phyloP scores from a whole-genome alignment of 1,284 basidiomycete species.

The Apiotrichum porosum region DNA sequence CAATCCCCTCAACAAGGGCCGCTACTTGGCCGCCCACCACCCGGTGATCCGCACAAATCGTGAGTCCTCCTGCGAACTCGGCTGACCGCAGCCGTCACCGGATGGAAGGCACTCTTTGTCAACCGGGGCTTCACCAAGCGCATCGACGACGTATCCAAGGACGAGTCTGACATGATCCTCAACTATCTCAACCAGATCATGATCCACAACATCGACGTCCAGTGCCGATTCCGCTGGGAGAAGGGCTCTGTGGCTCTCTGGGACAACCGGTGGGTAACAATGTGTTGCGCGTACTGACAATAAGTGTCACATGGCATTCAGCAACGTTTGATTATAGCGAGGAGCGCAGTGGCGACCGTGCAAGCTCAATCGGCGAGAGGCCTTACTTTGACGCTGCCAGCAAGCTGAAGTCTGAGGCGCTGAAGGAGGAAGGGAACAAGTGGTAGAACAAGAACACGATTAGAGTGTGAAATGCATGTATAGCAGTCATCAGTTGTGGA shows the following conservation, averaged over 20 bases:
- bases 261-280: conserved; percentile 53
- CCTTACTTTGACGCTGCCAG: conserved; percentile 59
- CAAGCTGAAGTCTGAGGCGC: conserved; percentile 52
- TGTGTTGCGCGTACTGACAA: too few relatives aligned
- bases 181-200: conserved; percentile 28
- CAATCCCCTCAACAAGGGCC: conserved; percentile 58
- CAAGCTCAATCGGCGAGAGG: conserved; percentile 60
- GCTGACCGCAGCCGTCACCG: too few relatives aligned
- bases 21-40: conserved; percentile 57
- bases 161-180: conserved; percentile 55
- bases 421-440: conserved; percentile 35
- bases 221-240: conserved; percentile 53
- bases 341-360: conserved; percentile 57
- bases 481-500: too few relatives aligned
- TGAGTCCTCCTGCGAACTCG: too few relatives aligned
- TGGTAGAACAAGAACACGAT: conserved; percentile 9
- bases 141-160: conserved; percentile 58
- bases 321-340: conserved; percentile 54
- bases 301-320: conserved; percentile 21
- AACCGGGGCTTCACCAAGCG: conserved; percentile 60
- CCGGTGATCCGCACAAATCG: conserved; percentile 49
- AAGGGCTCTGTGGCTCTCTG: conserved; percentile 49
- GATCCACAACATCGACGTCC: conserved; percentile 57
- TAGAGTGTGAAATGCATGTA: too few relatives aligned
- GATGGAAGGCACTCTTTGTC: conserved; percentile 62